Percentiles rank a stretch among this genome's conserved stretches.
Conservation (phyloP, 371 early-diverging fungal genomes). For the Saksenaea oblongispora region DNA sequence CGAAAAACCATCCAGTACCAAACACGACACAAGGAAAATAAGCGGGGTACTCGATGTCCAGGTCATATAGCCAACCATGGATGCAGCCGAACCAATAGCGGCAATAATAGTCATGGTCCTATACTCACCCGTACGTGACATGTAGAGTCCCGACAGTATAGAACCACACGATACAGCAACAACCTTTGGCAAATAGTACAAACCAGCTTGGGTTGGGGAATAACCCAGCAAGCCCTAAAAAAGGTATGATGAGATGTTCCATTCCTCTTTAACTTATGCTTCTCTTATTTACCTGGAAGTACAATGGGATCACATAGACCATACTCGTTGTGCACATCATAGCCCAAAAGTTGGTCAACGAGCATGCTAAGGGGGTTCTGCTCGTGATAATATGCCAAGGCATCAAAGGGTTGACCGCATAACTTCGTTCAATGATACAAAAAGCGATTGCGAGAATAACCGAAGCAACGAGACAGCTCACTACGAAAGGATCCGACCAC, state of each 20-base stretch:
- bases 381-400: slow-evolving; percentile 49
- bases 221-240: slow-evolving; percentile 36
- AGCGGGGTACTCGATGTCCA: slow-evolving; percentile 26
- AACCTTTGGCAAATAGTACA: slow-evolving; percentile 42
- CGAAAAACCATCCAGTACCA: slow-evolving; percentile 43
- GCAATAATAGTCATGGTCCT: slow-evolving; percentile 23
- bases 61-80: slow-evolving; percentile 28
- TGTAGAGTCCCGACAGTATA: slow-evolving; percentile 39
- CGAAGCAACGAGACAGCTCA: slow-evolving; percentile 57
- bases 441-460: slow-evolving; percentile 48
- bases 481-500: slow-evolving; percentile 63
- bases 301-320: slow-evolving; percentile 39
- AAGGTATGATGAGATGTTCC: not conserved
- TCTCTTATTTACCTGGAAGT: slow-evolving; percentile 39
- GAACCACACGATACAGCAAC: slow-evolving; percentile 37
- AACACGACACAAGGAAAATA: slow-evolving; percentile 20
- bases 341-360: slow-evolving; percentile 35
- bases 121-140: slow-evolving; percentile 50
- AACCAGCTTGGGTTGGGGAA: slow-evolving; percentile 41
- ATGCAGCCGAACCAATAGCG: slow-evolving; percentile 10
- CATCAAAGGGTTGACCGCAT: slow-evolving; percentile 62
- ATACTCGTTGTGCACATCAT: slow-evolving; percentile 36
- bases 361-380: slow-evolving; percentile 41
- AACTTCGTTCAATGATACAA: slow-evolving; percentile 57
- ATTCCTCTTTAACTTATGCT: too few relatives aligned